phyloP scores from a whole-genome alignment of 257 asterid genomes.

The Nicotiana paniculata region DNA sequence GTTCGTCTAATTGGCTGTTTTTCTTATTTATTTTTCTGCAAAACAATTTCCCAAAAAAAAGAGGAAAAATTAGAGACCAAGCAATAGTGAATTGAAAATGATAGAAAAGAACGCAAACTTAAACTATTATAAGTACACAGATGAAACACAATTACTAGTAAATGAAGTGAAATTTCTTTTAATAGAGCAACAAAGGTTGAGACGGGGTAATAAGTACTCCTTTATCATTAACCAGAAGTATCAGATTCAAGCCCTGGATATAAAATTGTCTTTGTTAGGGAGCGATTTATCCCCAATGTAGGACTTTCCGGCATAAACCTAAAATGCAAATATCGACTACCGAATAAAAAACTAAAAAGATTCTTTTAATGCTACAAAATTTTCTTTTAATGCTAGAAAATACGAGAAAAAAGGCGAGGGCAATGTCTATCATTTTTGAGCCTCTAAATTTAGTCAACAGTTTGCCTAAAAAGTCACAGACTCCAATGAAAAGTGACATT shows the following conservation, averaged over 20 bases:
- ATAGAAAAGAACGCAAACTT: not conserved
- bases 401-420: not conserved
- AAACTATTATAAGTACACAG: not conserved
- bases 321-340: too few relatives aligned
- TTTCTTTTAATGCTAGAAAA: not conserved
- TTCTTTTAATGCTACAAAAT: too few relatives aligned
- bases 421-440: not conserved
- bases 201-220: too few relatives aligned
- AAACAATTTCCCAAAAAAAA: not conserved
- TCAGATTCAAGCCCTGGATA: accelerated
- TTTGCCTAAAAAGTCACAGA: not conserved
- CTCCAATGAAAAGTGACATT: not conserved
- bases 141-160: too few relatives aligned
- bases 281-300: too few relatives aligned
- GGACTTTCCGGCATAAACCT: too few relatives aligned
- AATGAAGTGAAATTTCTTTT: too few relatives aligned
- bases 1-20: slow-evolving; percentile 6
- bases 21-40: slow-evolving; percentile 30
- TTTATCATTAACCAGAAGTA: accelerated
- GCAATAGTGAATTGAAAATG: not conserved
- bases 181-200: too few relatives aligned
- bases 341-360: too few relatives aligned
- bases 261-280: too few relatives aligned
- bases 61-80: not conserved
- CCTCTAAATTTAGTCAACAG: not conserved